Percentiles rank a stretch among this genome's conserved stretches.
Conservation (phyloP, 2,329 filamentous ascomycete species). For the Epichloe sibirici region DNA sequence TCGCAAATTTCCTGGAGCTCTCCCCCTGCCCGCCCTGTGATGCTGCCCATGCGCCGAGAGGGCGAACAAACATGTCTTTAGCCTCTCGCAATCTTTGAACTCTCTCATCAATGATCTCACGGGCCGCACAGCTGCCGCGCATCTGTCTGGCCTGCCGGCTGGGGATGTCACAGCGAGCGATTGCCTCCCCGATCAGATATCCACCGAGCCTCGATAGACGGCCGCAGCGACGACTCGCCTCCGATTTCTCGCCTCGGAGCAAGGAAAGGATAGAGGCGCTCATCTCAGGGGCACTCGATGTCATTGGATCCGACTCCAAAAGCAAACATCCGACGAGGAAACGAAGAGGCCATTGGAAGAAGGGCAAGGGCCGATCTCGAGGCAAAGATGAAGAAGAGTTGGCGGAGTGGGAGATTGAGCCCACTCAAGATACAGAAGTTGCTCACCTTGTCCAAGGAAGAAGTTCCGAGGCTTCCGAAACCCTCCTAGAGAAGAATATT, state of each 20-base stretch:
- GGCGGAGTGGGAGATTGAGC: constrained; percentile 7
- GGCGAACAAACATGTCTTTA: neutral
- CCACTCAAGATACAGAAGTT: neutral
- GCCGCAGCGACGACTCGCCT: constrained; percentile 13
- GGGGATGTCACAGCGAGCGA: constrained; percentile 15
- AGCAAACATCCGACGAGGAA: neutral
- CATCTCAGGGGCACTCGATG: constrained; percentile 9
- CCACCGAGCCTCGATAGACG: constrained; percentile 5
- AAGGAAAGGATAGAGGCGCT: constrained; percentile 16
- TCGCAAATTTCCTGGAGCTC: constrained; percentile 4
- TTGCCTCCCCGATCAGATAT: constrained; percentile 2
- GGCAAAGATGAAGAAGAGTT: constrained; percentile 2
- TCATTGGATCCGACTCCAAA: neutral
- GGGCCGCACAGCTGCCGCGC: constrained; percentile 19
- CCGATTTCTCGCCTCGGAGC: constrained; percentile 11
- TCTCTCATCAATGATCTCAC: constrained; percentile 22
- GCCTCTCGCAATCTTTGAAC: neutral
- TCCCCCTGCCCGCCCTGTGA: neutral
- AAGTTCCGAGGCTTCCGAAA: neutral
- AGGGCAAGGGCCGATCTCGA: constrained; percentile 2
- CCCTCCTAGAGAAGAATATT: neutral
- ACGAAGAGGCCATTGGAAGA: neutral
- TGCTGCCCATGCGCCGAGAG: neutral
- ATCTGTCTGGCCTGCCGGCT: constrained; percentile 23
- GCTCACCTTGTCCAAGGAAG: neutral